A percentile compares a stretch with the other conserved stretches of the same genome.
Conservation (phyloP, 2,329 filamentous ascomycete genomes). For the Microdochium paspali region DNA sequence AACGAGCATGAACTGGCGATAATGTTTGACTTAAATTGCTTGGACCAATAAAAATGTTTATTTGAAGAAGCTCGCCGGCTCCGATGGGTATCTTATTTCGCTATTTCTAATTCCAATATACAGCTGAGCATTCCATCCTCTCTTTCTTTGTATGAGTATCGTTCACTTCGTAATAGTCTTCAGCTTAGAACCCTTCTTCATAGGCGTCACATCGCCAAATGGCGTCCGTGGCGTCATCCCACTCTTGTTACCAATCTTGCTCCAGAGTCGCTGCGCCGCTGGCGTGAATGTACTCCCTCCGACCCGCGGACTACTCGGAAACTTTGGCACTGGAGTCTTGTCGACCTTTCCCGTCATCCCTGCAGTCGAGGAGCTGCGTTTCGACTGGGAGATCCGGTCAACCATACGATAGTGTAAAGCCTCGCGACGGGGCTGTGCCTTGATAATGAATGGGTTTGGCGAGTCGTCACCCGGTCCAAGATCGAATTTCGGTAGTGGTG, state of each 20-base stretch:
- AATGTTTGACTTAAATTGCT: no score
- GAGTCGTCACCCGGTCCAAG: conserved; percentile 51
- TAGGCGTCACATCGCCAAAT: conserved; percentile 30
- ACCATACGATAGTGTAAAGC: conserved; percentile 80
- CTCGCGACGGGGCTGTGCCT: conserved; percentile 67
- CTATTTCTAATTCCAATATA: conserved; percentile 1
- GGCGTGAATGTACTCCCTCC: conserved; percentile 51
- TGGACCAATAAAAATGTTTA: no score
- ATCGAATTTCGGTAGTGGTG: conserved; percentile 34
- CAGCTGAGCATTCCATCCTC: background rate
- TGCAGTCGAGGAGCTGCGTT: conserved; percentile 50
- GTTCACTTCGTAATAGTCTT: conserved; percentile 21
- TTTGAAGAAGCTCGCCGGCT: background rate
- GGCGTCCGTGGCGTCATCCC: conserved; percentile 24
- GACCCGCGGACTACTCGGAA: conserved; percentile 55
- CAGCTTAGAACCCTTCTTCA: conserved; percentile 22
- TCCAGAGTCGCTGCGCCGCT: conserved; percentile 61
- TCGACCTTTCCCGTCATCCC: conserved; percentile 51
- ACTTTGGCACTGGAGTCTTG: conserved; percentile 56
- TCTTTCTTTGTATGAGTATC: background rate
- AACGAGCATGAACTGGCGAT: no score
- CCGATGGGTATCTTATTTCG: conserved; percentile 10
- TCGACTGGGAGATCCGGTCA: conserved; percentile 66
- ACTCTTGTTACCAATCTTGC: conserved; percentile 41
- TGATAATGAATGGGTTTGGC: conserved; percentile 72